Evolutionary conservation across 1,139 yeast species (phyloP).

Genomic region (Candida glucosophila): DNA sequence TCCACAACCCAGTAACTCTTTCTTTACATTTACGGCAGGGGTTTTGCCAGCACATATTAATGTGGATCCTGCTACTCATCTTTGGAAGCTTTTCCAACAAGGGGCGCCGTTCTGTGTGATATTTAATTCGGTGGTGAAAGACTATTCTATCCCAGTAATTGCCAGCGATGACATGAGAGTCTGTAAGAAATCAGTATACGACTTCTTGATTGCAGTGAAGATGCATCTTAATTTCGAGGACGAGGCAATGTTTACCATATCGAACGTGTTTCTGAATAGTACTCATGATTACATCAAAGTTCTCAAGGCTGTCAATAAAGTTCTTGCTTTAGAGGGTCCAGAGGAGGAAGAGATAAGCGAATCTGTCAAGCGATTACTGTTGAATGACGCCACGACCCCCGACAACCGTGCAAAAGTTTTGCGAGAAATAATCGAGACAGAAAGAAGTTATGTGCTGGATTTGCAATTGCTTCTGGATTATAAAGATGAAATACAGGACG

Average conservation of each 20-base stretch:
- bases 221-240: constrained; percentile 67
- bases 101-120: constrained; percentile 89
- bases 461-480: constrained; percentile 65
- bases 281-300: constrained; percentile 73
- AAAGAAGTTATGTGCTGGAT: constrained; percentile 87
- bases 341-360: constrained; percentile 2
- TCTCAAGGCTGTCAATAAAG: constrained; percentile 56
- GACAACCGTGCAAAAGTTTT: constrained; percentile 71
- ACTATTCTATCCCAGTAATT: constrained; percentile 41
- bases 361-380: constrained; percentile 6
- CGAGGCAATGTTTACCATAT: constrained; percentile 73
- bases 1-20: too few relatives aligned
- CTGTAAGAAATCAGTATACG: constrained; percentile 85
- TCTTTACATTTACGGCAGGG: constrained; percentile 65
- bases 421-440: constrained; percentile 79
- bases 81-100: constrained; percentile 83
- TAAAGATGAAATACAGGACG: constrained; percentile 55
- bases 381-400: constrained; percentile 25
- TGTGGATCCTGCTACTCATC: constrained; percentile 87
- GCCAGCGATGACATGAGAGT: constrained; percentile 73
- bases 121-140: constrained; percentile 49
- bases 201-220: constrained; percentile 82
- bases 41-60: constrained; percentile 62
- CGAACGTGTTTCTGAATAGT: constrained; percentile 78
- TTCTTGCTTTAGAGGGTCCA: constrained; percentile 23